Evolutionary conservation across 1,284 basidiomycete genomes (phyloP).

Genomic region (Omphalotus olearius): DNA sequence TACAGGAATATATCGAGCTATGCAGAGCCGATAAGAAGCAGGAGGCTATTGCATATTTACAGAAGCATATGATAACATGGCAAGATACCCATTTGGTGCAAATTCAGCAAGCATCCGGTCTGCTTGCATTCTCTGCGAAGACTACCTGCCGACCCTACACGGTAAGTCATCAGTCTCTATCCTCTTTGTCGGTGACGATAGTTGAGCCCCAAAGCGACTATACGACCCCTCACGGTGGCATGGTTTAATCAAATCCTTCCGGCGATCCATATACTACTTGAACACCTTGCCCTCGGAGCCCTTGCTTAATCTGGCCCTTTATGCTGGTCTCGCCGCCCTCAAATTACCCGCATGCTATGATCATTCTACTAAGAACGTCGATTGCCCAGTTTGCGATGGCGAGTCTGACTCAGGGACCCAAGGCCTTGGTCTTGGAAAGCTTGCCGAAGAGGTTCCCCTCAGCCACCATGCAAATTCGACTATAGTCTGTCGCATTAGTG

Average conservation of each 20-base stretch:
- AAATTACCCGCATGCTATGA: constrained; percentile 80
- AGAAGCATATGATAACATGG: constrained; percentile 82
- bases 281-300: constrained; percentile 86
- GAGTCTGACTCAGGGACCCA: constrained; percentile 29
- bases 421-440: constrained; percentile 59
- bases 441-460: constrained; percentile 86
- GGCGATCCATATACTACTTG: constrained; percentile 79
- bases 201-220: constrained; percentile 52
- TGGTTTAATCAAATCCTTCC: constrained; percentile 71
- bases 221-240: constrained; percentile 81
- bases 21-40: constrained; percentile 61
- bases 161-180: constrained; percentile 29
- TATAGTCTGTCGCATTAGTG: constrained; percentile 87
- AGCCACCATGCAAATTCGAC: constrained; percentile 95
- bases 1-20: constrained; percentile 97
- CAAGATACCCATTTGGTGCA: constrained; percentile 74
- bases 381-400: constrained; percentile 88
- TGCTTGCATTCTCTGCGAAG: constrained; percentile 70
- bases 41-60: constrained; percentile 84
- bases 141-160: constrained; percentile 72
- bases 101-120: constrained; percentile 72
- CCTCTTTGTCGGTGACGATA: background rate
- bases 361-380: constrained; percentile 62
- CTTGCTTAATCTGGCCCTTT: constrained; percentile 81
- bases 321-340: constrained; percentile 83